These are phyloP conservation scores for Asterochloris erici DNA, from an alignment of 139 green algal species.

Conservation along the genomic window DNA sequence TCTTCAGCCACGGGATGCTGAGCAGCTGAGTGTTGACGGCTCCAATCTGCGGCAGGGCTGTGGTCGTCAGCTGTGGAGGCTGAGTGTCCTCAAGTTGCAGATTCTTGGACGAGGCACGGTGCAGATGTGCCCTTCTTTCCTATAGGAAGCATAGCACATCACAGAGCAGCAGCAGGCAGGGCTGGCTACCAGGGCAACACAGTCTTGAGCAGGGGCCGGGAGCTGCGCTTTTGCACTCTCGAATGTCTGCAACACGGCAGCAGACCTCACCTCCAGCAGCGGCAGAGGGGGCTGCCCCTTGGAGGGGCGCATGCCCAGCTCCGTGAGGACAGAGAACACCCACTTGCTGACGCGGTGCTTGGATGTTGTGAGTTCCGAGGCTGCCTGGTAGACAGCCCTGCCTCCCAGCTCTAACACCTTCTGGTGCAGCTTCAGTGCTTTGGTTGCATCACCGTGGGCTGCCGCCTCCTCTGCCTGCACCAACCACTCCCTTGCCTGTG, in stretches of 20 bases:
- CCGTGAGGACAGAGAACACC: constrained; percentile 4
- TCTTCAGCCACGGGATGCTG: constrained; percentile 8
- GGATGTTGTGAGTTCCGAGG: constrained; percentile 10
- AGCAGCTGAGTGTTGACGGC: constrained; percentile 6
- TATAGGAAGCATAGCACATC: background rate
- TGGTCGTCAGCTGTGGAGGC: background rate
- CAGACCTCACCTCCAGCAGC: background rate
- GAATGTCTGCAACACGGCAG: background rate
- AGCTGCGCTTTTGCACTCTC: background rate
- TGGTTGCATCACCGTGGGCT: too few species aligned
- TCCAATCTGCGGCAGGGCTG: background rate
- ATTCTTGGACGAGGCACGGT: background rate
- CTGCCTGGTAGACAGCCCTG: constrained; percentile 10
- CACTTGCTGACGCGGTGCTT: constrained; percentile 10
- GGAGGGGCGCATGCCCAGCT: constrained; percentile 1
- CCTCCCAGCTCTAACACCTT: constrained; percentile 3
- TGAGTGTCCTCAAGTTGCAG: background rate
- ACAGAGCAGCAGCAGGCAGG: background rate
- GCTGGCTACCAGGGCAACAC: background rate
- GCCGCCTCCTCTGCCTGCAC: too few species aligned
- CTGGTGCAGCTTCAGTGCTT: too few species aligned
- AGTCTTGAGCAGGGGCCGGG: background rate
- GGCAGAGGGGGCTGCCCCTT: constrained; percentile 8
- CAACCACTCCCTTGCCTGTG: too few species aligned
- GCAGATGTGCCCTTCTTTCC: background rate